phyloP scores from a whole-genome alignment of 2,329 filamentous ascomycete species.

The Fusarium sp. region DNA sequence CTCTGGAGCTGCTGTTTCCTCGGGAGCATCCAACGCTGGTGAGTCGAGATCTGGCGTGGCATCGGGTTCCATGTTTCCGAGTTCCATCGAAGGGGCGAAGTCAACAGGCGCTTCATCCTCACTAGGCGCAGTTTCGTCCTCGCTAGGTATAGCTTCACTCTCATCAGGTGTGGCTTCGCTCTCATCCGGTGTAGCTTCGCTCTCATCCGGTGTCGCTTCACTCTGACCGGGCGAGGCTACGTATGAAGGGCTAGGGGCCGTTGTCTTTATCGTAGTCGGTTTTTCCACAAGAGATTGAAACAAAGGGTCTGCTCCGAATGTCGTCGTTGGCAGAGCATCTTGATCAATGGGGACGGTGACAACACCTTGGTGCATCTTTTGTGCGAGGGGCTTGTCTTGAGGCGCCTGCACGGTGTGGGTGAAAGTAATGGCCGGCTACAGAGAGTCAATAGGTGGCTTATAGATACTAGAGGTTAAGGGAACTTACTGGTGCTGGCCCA shows the following conservation, averaged over 20 bases:
- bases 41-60: constrained; percentile 18
- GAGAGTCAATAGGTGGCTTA: constrained; percentile 1
- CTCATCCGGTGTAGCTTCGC: no score
- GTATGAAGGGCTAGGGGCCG: neutral
- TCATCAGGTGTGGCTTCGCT: neutral
- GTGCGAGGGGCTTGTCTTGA: constrained; percentile 6
- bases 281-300: constrained; percentile 8
- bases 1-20: constrained; percentile 26
- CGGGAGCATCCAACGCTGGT: constrained; percentile 22
- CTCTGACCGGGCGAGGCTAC: constrained; percentile 9
- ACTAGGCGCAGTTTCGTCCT: no score
- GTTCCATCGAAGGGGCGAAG: constrained; percentile 31
- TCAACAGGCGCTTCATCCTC: constrained; percentile 7
- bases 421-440: constrained; percentile 32
- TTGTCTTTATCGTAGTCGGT: constrained; percentile 1
- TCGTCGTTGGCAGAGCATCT: constrained; percentile 45
- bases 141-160: no score
- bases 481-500: constrained; percentile 35
- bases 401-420: constrained; percentile 32
- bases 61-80: constrained; percentile 37
- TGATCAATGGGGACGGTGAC: constrained; percentile 43
- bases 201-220: neutral
- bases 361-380: constrained; percentile 38
- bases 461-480: neutral
- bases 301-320: constrained; percentile 35